Evolutionary conservation across 768 basidiomycete genomes (phyloP).

Genomic region (Dioszegia crocea): DNA sequence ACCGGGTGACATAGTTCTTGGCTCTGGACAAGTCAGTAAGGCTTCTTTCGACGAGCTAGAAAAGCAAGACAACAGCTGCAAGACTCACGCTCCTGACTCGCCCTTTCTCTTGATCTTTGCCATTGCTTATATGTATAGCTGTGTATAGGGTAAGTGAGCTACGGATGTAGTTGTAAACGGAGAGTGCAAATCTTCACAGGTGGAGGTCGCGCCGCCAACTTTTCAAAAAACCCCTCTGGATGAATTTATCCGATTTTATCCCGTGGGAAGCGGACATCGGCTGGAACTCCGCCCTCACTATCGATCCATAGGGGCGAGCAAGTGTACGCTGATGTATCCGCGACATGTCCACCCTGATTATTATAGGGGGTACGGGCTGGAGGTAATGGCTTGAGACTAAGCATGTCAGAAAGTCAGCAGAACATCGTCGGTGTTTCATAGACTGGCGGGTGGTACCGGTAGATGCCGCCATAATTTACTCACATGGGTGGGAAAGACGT

Average conservation of each 20-base stretch:
- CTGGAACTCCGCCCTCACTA: not conserved
- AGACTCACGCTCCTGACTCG: constrained; percentile 51
- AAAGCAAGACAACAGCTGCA: too few species aligned
- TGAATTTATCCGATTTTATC: constrained; percentile 1
- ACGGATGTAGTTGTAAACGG: not conserved
- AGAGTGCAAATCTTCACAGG: not conserved
- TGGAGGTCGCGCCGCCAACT: not conserved
- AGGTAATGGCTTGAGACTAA: too few species aligned
- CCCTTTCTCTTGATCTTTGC: constrained; percentile 52
- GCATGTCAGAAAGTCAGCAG: too few species aligned
- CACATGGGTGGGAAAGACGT: too few species aligned
- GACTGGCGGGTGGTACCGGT: too few species aligned
- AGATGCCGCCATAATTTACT: too few species aligned
- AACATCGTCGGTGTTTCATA: too few species aligned
- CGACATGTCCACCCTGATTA: too few species aligned
- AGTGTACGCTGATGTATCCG: too few species aligned
- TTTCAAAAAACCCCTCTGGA: not conserved
- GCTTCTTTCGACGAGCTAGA: not conserved
- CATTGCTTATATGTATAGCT: constrained; percentile 25
- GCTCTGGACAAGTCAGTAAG: constrained; percentile 32
- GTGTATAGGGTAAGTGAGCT: not conserved
- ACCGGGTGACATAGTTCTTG: constrained; percentile 66
- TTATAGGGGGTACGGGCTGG: too few species aligned
- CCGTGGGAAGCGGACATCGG: not conserved
- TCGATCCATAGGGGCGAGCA: not conserved